Base-by-base conservation (phyloP, 2,329 filamentous ascomycete species). In the Raffaelea arxii region DNA sequence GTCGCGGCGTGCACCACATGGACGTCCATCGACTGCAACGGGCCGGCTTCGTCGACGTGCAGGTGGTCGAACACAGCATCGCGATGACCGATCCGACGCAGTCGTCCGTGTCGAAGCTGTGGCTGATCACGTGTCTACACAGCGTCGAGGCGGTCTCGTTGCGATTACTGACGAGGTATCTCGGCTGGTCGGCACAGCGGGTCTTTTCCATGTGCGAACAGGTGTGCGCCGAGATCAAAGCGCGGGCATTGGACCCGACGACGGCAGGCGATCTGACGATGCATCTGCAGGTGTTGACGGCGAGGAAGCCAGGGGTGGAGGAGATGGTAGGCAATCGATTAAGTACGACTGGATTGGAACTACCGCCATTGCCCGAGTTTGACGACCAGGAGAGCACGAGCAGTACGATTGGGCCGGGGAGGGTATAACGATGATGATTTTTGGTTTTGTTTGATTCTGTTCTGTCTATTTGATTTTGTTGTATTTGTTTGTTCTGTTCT, bases 131-230 rank as follows among this genome's bases (percentile, higher is more conserved):
- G 25, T 58, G 71, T 12, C 50, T 60, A 19, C 65, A 70, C 25
- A 62, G 65, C 6, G 62, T 72, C 1, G 65, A 65, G 35, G 66
- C 66, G 0, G 60, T 68, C 36, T 62, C 68, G 2, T 56, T 79
- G 51, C 66, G 76, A 27, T 63, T 72, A 11, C 62, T 79, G 47
- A 78, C 74, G 1, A 69, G 67, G 51, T 63, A 74, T 41, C 68
- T 75, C 62, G 70, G 63, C 7, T 78, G 74, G 74, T 66, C 71
- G 21, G 60, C 70, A 1, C 66, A 73, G 1, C 61, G 68, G 27
- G 74, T 72, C 48, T 68, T 70, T 41, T 58, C 59, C 24, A 62
- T 66, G 22, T 75, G 74, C 54, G 68, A 72, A 46, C 54, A 63
- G 43, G 66, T 71, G 5, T 70, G 70, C 3, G 58, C 65, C 47